phyloP scores from a whole-genome alignment of 2,329 filamentous ascomycete genomes.

The Tetracladium maxilliforme region DNA sequence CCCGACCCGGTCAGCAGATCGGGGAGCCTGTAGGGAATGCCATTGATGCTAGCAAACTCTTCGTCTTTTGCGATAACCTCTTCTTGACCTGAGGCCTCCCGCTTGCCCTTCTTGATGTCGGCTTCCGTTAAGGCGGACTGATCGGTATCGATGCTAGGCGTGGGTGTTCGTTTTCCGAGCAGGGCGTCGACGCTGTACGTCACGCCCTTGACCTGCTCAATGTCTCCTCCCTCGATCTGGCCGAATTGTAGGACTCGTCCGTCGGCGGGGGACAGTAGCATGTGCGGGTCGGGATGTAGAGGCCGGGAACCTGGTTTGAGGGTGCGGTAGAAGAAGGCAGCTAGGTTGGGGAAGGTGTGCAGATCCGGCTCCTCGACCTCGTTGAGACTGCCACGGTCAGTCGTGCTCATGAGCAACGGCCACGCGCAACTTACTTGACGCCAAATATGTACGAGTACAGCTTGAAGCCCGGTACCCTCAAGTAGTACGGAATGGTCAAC shows the following conservation, averaged over 20 bases:
- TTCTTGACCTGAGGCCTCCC: too few species aligned
- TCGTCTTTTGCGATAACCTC: constrained; percentile 68
- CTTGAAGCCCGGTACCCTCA: constrained; percentile 60
- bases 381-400: constrained; percentile 39
- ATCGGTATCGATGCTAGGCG: constrained; percentile 11
- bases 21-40: constrained; percentile 88
- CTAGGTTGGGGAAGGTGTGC: constrained; percentile 80
- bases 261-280: constrained; percentile 77
- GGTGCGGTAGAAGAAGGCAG: constrained; percentile 92
- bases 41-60: constrained; percentile 88
- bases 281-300: constrained; percentile 66
- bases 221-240: constrained; percentile 80
- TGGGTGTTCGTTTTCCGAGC: constrained; percentile 52
- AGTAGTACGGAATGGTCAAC: constrained; percentile 52
- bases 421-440: constrained; percentile 35
- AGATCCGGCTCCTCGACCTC: constrained; percentile 84
- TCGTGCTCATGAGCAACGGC: not conserved
- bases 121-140: constrained; percentile 4
- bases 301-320: constrained; percentile 81
- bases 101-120: too few species aligned
- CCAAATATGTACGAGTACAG: constrained; percentile 62
- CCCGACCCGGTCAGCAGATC: constrained; percentile 65
- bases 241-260: constrained; percentile 87
- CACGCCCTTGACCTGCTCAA: constrained; percentile 98
- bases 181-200: constrained; percentile 93